Percentiles rank a stretch among this genome's conserved stretches.
These are phyloP conservation scores for Zarea fungicola DNA, from an alignment of 2,329 filamentous ascomycete genomes.

Conservation along the genomic window DNA sequence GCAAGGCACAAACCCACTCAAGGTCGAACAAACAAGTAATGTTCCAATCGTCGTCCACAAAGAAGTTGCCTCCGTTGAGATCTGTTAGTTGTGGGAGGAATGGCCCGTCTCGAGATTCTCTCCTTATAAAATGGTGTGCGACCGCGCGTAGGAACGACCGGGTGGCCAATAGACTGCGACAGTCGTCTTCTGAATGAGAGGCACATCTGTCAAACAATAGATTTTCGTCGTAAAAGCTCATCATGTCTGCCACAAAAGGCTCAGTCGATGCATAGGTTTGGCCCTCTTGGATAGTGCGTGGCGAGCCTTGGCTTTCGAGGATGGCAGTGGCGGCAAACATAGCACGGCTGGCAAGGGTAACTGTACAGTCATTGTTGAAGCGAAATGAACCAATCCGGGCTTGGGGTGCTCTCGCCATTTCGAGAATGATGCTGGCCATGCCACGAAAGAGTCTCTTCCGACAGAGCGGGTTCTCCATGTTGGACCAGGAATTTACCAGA, in stretches of 20 bases:
- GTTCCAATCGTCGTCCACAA: constrained; percentile 32
- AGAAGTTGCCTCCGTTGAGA: constrained; percentile 29
- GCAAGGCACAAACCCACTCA: constrained; percentile 29
- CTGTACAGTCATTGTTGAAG: constrained; percentile 25
- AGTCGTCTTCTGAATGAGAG: constrained; percentile 21
- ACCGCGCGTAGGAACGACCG: constrained; percentile 19
- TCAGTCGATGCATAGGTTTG: constrained; percentile 28
- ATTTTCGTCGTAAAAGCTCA: constrained; percentile 21
- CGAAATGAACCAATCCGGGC: constrained; percentile 25
- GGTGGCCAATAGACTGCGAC: constrained; percentile 24
- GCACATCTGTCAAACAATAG: constrained; percentile 23
- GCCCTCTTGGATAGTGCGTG: constrained; percentile 23
- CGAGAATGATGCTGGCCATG: neutral
- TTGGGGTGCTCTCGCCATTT: constrained; percentile 19
- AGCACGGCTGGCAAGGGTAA: constrained; percentile 28
- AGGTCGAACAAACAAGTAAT: constrained; percentile 29
- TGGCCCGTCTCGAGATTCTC: constrained; percentile 22
- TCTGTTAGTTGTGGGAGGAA: constrained; percentile 27
- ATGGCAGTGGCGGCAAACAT: constrained; percentile 23
- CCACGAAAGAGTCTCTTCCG: neutral
- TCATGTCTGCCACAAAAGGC: constrained; percentile 21
- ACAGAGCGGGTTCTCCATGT: neutral
- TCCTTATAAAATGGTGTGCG: constrained; percentile 21
- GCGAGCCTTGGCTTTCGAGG: constrained; percentile 29
- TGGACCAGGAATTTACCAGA: neutral